Evolutionary conservation across 768 basidiomycete species (phyloP).

Genomic region (Leccinum incarnatum): DNA sequence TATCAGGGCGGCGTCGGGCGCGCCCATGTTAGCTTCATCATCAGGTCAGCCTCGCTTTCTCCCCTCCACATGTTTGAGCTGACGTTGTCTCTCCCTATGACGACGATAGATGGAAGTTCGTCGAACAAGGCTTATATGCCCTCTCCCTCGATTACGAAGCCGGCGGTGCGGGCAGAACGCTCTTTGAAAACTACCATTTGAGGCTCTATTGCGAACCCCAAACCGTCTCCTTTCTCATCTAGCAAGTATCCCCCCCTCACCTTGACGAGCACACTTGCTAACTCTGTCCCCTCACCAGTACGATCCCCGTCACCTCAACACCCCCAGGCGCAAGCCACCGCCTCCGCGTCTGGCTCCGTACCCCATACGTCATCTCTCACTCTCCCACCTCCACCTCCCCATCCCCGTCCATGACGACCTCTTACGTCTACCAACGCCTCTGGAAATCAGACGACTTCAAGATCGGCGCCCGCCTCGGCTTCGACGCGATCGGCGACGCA

Average conservation of each 20-base stretch:
- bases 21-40: constrained; percentile 53
- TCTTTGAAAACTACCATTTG: constrained; percentile 54
- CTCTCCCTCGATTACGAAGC: constrained; percentile 67
- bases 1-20: constrained; percentile 58
- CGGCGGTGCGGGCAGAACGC: constrained; percentile 51
- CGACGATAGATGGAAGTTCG: constrained; percentile 45
- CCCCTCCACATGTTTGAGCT: not conserved
- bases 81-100: not conserved
- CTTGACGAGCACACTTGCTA: not conserved
- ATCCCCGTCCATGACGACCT: constrained; percentile 37
- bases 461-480: constrained; percentile 55
- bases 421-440: constrained; percentile 61
- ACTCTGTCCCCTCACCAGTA: constrained; percentile 31
- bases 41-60: constrained; percentile 38
- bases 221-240: constrained; percentile 55
- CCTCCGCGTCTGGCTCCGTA: constrained; percentile 62
- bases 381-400: constrained; percentile 29
- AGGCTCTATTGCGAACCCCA: constrained; percentile 54
- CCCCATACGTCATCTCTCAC: constrained; percentile 24
- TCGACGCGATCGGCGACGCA: constrained; percentile 42
- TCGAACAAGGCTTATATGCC: constrained; percentile 45
- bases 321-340: constrained; percentile 60
- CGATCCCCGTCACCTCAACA: constrained; percentile 51
- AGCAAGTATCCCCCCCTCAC: constrained; percentile 38
- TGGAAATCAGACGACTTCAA: constrained; percentile 66